A percentile compares a stretch with the other conserved stretches of the same genome.
Conservation (phyloP, 306 rosid species). For the Citrullus colocynthis region DNA sequence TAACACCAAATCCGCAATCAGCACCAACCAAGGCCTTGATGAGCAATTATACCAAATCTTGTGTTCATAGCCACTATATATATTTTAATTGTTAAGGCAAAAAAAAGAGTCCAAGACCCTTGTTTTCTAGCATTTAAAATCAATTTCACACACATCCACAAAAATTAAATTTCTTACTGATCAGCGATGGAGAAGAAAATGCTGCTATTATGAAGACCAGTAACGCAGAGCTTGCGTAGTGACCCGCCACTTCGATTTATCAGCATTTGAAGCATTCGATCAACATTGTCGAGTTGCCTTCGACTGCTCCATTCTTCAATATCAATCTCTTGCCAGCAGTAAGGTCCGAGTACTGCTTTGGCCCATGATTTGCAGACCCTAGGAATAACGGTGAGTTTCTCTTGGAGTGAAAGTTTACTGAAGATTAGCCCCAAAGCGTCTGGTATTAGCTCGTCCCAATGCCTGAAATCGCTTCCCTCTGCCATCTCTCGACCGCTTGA, state of each 20-base stretch:
- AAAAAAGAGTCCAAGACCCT: neutral
- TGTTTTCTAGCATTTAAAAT: neutral
- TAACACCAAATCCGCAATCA: neutral
- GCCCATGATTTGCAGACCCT: conserved; percentile 88
- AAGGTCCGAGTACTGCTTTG: conserved; percentile 70
- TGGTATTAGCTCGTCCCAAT: conserved; percentile 90
- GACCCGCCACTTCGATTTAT: conserved; percentile 66
- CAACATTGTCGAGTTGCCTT: conserved; percentile 45
- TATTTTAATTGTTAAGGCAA: neutral
- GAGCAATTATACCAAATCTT: neutral
- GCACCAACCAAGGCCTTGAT: neutral
- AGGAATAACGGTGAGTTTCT: conserved; percentile 66
- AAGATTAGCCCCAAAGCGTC: conserved; percentile 85
- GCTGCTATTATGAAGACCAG: conserved; percentile 42
- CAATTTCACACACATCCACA: neutral
- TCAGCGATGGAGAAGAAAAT: conserved; percentile 74
- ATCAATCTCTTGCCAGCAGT: conserved; percentile 95
- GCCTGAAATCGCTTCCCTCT: conserved; percentile 37
- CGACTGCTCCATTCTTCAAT: conserved; percentile 78
- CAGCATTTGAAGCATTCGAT: conserved; percentile 61
- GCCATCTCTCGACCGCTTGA: conserved; percentile 42
- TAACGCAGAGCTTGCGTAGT: conserved; percentile 65
- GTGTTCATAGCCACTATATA: neutral
- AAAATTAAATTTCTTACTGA: conserved; percentile 46
- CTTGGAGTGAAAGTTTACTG: conserved; percentile 60